Evolutionary conservation across 169 alveolate genomes (phyloP).

Genomic region (Neospora caninum): DNA sequence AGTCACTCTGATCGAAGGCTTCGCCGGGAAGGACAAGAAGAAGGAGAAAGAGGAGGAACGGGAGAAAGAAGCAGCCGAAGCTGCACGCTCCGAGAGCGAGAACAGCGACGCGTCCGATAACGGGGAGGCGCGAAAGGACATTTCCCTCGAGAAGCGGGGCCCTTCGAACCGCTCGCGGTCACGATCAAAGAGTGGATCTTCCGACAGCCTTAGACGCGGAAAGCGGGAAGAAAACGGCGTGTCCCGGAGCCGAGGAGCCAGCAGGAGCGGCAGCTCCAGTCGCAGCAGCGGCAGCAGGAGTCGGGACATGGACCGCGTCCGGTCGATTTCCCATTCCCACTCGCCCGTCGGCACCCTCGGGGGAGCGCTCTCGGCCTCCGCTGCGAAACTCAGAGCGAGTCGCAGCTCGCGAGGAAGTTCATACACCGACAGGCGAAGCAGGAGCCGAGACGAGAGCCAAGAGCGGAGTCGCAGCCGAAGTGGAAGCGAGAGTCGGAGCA

Average conservation of each 20-base stretch:
- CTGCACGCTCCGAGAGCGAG: background rate
- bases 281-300: constrained; percentile 26
- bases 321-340: constrained; percentile 16
- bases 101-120: background rate
- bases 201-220: background rate
- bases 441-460: too few relatives aligned
- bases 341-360: constrained; percentile 31
- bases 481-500: background rate
- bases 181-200: background rate
- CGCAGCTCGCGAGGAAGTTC: background rate
- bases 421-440: background rate
- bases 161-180: background rate
- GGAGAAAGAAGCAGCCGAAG: constrained; percentile 32
- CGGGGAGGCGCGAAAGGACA: background rate
- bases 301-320: background rate
- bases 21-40: constrained; percentile 39
- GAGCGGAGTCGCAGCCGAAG: background rate
- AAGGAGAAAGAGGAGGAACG: constrained; percentile 45
- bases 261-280: constrained; percentile 21
- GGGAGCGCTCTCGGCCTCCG: background rate
- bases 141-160: background rate
- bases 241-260: background rate
- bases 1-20: background rate
- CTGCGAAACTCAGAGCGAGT: background rate
- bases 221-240: background rate